Conservation (phyloP, 768 basidiomycete species). For the Suillus spraguei region DNA sequence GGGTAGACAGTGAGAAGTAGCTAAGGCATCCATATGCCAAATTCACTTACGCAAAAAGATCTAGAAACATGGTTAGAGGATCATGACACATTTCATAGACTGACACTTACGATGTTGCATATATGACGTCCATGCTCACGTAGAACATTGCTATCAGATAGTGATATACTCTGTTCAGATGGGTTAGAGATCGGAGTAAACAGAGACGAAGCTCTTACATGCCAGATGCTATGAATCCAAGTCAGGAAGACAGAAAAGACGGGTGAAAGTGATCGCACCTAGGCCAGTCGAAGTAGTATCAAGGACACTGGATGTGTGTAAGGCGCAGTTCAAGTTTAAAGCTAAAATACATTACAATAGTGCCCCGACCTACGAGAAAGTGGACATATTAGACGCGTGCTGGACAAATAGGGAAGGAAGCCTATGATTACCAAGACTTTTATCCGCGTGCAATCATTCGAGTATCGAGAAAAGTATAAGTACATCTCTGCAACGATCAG, state of each 20-base stretch:
- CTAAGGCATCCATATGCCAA: not conserved
- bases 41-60: slow-evolving; percentile 33
- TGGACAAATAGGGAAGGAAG: not conserved
- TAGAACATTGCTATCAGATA: slow-evolving; percentile 30
- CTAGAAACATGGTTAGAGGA: slow-evolving; percentile 17
- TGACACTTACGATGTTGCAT: slow-evolving; percentile 29
- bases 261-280: slow-evolving; percentile 18
- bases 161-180: slow-evolving; percentile 28
- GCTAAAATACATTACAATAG: slow-evolving; percentile 18
- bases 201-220: slow-evolving; percentile 20
- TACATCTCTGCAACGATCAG: slow-evolving; percentile 24
- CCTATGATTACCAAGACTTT: slow-evolving; percentile 24
- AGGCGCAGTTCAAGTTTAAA: not conserved
- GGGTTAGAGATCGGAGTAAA: slow-evolving; percentile 13
- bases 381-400: not conserved
- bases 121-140: slow-evolving; percentile 24
- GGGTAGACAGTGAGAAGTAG: slow-evolving; percentile 3
- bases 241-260: slow-evolving; percentile 12
- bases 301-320: slow-evolving; percentile 16
- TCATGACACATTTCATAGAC: not conserved
- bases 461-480: slow-evolving; percentile 32
- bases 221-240: slow-evolving; percentile 24
- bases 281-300: slow-evolving; percentile 30
- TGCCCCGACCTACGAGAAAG: slow-evolving; percentile 20
- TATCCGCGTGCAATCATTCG: slow-evolving; percentile 21